Conservation (phyloP, 495 filamentous ascomycete genomes). For the Hyaloscypha hepaticicola region DNA sequence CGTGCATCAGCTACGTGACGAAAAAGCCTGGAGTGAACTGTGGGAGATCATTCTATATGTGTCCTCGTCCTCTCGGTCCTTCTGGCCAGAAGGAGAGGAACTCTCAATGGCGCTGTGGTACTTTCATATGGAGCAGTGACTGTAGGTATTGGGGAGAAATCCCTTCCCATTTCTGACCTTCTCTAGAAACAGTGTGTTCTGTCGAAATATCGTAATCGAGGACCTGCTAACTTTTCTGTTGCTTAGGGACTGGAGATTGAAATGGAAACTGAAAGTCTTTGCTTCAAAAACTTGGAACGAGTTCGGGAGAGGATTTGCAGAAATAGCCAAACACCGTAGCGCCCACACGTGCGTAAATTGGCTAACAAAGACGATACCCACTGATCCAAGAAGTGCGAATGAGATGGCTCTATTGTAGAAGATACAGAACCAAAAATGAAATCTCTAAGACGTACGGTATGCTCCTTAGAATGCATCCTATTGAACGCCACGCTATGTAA, state of each 20-base stretch:
- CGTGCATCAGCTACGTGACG: conserved; percentile 75
- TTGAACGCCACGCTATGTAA: background rate
- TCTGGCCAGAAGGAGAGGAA: conserved; percentile 78
- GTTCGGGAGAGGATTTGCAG: background rate
- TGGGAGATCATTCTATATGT: conserved; percentile 86
- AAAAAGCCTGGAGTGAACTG: conserved; percentile 86
- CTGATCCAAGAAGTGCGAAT: background rate
- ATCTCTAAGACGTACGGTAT: background rate
- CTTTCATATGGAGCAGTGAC: conserved; percentile 72
- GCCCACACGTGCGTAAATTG: too few species aligned
- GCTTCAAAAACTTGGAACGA: background rate
- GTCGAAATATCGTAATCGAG: too few species aligned
- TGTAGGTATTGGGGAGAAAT: too few species aligned
- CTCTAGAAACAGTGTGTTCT: too few species aligned
- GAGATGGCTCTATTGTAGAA: background rate
- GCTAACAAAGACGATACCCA: background rate
- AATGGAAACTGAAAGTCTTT: background rate
- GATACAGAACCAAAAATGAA: background rate
- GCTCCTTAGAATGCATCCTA: background rate
- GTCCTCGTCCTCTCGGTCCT: conserved; percentile 76
- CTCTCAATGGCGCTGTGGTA: conserved; percentile 80
- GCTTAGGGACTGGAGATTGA: conserved; percentile 1
- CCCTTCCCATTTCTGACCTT: too few species aligned
- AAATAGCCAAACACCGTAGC: too few species aligned
- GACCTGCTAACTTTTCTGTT: too few species aligned